Evolutionary conservation across 78 protist genomes (phyloP).

Genomic region (Chrysochromulina tobinii): DNA sequence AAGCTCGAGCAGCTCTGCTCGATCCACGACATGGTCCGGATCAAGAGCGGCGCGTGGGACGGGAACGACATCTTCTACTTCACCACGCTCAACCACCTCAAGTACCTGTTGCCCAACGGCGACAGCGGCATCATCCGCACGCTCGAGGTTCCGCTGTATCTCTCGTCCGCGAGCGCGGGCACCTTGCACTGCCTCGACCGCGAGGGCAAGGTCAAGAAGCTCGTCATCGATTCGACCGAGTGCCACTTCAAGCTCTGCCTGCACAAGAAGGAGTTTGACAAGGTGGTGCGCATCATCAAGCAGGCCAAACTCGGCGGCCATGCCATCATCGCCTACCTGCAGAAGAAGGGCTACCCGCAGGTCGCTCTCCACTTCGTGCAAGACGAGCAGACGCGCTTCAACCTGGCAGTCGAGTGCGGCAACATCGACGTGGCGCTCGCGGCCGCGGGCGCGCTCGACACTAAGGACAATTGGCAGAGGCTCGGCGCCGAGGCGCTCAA

Average conservation of each 20-base stretch:
- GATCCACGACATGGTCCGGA: slow-evolving; percentile 78
- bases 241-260: slow-evolving; percentile 88
- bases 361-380: slow-evolving; percentile 95
- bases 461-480: slow-evolving; percentile 82
- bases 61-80: slow-evolving; percentile 82
- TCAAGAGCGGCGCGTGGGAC: slow-evolving; percentile 93
- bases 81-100: slow-evolving; percentile 94
- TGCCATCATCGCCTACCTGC: slow-evolving; percentile 92
- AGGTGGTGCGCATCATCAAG: slow-evolving; percentile 77
- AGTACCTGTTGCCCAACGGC: slow-evolving; percentile 50
- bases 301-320: slow-evolving; percentile 74
- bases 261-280: slow-evolving; percentile 47
- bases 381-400: slow-evolving; percentile 90
- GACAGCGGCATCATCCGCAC: slow-evolving; percentile 93
- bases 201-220: slow-evolving; percentile 72
- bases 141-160: slow-evolving; percentile 87
- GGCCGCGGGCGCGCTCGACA: neutral
- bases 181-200: slow-evolving; percentile 84
- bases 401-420: slow-evolving; percentile 95
- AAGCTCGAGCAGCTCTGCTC: slow-evolving; percentile 78
- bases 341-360: slow-evolving; percentile 79
- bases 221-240: slow-evolving; percentile 88
- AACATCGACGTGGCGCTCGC: slow-evolving; percentile 86
- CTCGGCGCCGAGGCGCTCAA: slow-evolving; percentile 86
- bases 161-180: slow-evolving; percentile 65